Percentiles rank a stretch among this genome's conserved stretches.
These are phyloP conservation scores for Serendipita vermifera DNA, from an alignment of 768 basidiomycete genomes.

Conservation along the genomic window DNA sequence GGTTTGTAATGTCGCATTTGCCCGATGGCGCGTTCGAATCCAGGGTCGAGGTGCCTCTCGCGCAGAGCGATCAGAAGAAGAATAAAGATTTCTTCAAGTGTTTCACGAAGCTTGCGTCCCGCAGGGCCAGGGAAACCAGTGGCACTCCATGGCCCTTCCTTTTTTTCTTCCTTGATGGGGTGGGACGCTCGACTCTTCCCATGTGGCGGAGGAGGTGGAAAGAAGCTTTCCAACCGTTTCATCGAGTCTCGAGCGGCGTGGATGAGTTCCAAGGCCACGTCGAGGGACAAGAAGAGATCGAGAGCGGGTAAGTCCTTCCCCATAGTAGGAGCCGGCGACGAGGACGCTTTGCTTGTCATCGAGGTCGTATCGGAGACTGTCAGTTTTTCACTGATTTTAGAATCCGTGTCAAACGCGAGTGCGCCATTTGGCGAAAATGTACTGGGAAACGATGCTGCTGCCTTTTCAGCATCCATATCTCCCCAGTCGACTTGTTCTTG, in stretches of 20 bases:
- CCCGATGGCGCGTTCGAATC: conserved; percentile 78
- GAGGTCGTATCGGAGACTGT: no score
- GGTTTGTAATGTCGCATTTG: conserved; percentile 88
- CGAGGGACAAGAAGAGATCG: conserved; percentile 83
- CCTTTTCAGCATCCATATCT: no score
- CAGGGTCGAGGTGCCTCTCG: conserved; percentile 65
- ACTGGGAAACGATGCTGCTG: no score
- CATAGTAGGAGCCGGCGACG: no score
- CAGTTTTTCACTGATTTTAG: no score
- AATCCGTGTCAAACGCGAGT: no score
- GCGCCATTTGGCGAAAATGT: no score
- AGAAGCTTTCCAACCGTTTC: conserved; percentile 85
- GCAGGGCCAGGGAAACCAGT: conserved; percentile 74
- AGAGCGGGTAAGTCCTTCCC: conserved; percentile 34
- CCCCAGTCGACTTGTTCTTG: conserved; percentile 14
- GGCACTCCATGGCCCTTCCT: not conserved
- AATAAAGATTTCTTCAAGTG: conserved; percentile 88
- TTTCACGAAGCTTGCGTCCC: conserved; percentile 78
- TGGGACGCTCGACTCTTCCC: not conserved
- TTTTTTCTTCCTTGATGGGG: not conserved
- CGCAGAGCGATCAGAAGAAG: conserved; percentile 65
- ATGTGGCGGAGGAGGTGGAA: not conserved
- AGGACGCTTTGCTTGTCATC: no score
- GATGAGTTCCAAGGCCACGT: conserved; percentile 81
- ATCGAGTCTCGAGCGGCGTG: conserved; percentile 84